Conservation (phyloP, 23 red algal genomes). For the Rhodosorus marinus region DNA sequence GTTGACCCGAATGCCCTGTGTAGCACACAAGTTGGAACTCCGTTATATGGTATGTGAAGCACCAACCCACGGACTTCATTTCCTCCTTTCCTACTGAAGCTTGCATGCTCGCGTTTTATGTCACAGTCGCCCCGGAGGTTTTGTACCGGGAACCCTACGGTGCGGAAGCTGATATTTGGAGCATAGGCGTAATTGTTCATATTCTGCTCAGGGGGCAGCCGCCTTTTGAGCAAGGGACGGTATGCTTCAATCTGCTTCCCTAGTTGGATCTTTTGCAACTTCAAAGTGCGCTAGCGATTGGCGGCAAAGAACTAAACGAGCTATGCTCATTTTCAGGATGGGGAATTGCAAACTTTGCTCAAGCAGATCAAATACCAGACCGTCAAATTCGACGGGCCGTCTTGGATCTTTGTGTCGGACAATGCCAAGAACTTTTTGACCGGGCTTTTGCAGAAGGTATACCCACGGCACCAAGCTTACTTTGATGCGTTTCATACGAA, state of each 20-base stretch:
- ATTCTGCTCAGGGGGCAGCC: slow-evolving; percentile 1
- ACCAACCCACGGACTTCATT: too few relatives aligned
- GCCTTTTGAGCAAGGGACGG: slow-evolving; percentile 2
- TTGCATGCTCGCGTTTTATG: too few relatives aligned
- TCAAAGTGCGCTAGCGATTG: too few relatives aligned
- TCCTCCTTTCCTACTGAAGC: too few relatives aligned
- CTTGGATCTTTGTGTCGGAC: neutral
- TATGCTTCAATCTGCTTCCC: too few relatives aligned
- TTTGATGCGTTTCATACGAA: too few relatives aligned
- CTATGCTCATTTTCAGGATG: too few relatives aligned
- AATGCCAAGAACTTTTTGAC: neutral
- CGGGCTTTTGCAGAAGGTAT: neutral
- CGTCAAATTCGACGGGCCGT: neutral
- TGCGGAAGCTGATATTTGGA: slow-evolving; percentile 7
- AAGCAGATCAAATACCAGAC: neutral
- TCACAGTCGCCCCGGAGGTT: slow-evolving; percentile 10
- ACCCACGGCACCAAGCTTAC: too few relatives aligned
- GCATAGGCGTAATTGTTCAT: slow-evolving; percentile 6
- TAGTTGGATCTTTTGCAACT: too few relatives aligned
- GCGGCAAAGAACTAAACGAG: too few relatives aligned
- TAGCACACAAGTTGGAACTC: neutral
- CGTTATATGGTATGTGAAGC: too few relatives aligned
- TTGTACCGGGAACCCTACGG: slow-evolving; percentile 4
- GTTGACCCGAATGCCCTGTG: neutral
- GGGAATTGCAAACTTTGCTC: neutral